Evolutionary conservation across 441 rosid genomes (phyloP), one percentile per base, ranked within the genome.

Genomic region (Manihot esculenta): DNA sequence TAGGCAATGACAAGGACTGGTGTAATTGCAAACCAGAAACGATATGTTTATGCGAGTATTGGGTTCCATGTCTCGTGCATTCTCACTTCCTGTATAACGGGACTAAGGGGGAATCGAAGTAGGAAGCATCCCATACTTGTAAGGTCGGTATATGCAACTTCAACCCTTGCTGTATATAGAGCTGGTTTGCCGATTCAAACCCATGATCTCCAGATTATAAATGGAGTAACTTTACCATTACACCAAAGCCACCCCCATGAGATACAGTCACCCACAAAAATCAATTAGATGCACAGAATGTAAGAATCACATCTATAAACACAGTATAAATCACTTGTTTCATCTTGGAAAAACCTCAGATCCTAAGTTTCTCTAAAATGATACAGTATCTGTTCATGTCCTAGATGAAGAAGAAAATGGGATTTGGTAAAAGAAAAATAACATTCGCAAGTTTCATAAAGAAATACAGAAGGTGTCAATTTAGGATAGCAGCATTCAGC

Each of bases 401-500:
- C 66, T 35, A 23, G 18, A 10, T n/a, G 9, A n/a, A 60, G 49
- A 23, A 3, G 3, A 68, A n/a, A 44, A 58, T 35, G 33, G 26
- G n/a, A n/a, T n/a, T n/a, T n/a, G 62, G 8, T 66, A 51, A 55
- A 26, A 51, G 18, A 64, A 69, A 58, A 18, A 18, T 23, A 56
- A 11, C 53, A 68, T 42, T 10, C 17, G 21, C 26, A 17, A 51
- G 24, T 66, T 30, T 35, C 7, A 15, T 55, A 42, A 62, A 23
- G 14, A 59, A 38, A 42, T 68, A 41, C 33, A 47, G 14, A 8
- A 42, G 61, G n/a, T 23, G 75, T 27, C 0, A 55, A 63, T 71
- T 57, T 68, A 72, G 63, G 73, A 13, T 55, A 26, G 44, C 64
- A 70, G 54, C 57, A 73, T 44, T 77, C 71, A 82, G 24, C 68